Conservation (phyloP, 164 flowering plant species). For the Vitis rupestris region DNA sequence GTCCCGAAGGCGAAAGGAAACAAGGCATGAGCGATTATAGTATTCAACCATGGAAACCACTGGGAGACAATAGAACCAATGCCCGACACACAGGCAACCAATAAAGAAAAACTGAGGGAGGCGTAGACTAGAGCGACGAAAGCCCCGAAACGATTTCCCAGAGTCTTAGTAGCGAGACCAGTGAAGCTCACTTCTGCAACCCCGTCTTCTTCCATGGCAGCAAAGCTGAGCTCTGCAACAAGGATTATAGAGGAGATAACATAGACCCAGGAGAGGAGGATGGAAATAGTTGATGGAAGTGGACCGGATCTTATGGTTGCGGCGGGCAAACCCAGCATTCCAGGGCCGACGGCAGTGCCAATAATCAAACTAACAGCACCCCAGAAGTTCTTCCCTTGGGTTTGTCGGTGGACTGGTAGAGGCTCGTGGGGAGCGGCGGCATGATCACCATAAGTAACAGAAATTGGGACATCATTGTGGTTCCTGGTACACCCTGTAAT, state of each 20-base stretch:
- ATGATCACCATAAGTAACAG: too few relatives aligned
- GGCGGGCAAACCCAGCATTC: constrained; percentile 69
- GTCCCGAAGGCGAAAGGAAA: constrained; percentile 46
- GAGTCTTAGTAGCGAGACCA: constrained; percentile 49
- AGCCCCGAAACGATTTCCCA: constrained; percentile 43
- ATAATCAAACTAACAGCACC: constrained; percentile 64
- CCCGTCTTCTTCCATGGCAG: constrained; percentile 62
- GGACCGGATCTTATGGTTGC: constrained; percentile 64
- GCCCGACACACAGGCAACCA: constrained; percentile 73
- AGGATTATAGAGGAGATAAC: constrained; percentile 63
- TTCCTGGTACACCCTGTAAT: too few relatives aligned
- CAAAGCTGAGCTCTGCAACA: constrained; percentile 74
- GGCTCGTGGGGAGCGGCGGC: not conserved
- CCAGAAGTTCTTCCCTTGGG: constrained; percentile 53
- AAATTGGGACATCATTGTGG: too few relatives aligned
- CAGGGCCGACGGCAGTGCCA: constrained; percentile 80
- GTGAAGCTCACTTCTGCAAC: constrained; percentile 70
- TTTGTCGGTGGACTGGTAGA: not conserved
- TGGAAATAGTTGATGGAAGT: constrained; percentile 55
- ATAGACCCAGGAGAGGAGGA: constrained; percentile 62
- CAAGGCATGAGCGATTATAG: constrained; percentile 36
- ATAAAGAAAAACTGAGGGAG: constrained; percentile 49
- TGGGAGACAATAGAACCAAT: constrained; percentile 58
- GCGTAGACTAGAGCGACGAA: constrained; percentile 59
- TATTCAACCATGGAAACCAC: constrained; percentile 46